Conservation (phyloP, 176 grass and related monocot species). For the Coix lacrymajobi region DNA sequence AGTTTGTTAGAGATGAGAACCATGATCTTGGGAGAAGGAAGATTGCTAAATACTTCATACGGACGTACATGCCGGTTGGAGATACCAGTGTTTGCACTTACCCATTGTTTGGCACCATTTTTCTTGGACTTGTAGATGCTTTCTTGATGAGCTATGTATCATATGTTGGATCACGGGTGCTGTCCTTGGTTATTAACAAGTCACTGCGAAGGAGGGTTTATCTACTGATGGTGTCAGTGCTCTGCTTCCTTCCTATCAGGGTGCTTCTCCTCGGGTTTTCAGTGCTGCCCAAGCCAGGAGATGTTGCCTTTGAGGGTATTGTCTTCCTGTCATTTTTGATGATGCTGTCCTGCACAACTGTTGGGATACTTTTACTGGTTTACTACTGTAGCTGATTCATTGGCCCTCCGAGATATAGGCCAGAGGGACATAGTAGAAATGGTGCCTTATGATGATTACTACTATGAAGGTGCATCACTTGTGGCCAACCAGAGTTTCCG, state of each 20-base stretch:
- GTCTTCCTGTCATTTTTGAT: slow-evolving; percentile 73
- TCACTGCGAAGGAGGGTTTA: slow-evolving; percentile 72
- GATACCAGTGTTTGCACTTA: slow-evolving; percentile 71
- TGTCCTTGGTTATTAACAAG: slow-evolving; percentile 82
- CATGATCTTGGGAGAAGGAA: slow-evolving; percentile 36
- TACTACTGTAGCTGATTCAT: slow-evolving; percentile 69
- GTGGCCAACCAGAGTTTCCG: slow-evolving; percentile 64
- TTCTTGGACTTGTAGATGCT: slow-evolving; percentile 65
- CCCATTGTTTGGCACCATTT: slow-evolving; percentile 79
- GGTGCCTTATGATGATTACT: slow-evolving; percentile 92
- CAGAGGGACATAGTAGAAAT: slow-evolving; percentile 51
- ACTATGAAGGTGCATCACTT: slow-evolving; percentile 64
- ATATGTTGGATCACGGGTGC: slow-evolving; percentile 59
- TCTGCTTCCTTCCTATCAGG: slow-evolving; percentile 65
- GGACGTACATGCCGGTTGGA: slow-evolving; percentile 35
- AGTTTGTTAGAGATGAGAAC: slow-evolving; percentile 51
- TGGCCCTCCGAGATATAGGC: slow-evolving; percentile 48
- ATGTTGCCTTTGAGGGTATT: slow-evolving; percentile 53
- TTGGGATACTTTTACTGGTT: slow-evolving; percentile 80
- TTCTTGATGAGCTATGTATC: slow-evolving; percentile 74
- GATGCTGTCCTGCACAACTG: slow-evolving; percentile 54
- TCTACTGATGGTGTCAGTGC: slow-evolving; percentile 55
- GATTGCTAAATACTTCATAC: slow-evolving; percentile 62
- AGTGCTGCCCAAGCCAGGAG: slow-evolving; percentile 52
- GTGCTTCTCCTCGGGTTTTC: slow-evolving; percentile 87